Conservation (phyloP, 805 yeast genomes). For the Zygosaccharomyces gambellarensis region DNA sequence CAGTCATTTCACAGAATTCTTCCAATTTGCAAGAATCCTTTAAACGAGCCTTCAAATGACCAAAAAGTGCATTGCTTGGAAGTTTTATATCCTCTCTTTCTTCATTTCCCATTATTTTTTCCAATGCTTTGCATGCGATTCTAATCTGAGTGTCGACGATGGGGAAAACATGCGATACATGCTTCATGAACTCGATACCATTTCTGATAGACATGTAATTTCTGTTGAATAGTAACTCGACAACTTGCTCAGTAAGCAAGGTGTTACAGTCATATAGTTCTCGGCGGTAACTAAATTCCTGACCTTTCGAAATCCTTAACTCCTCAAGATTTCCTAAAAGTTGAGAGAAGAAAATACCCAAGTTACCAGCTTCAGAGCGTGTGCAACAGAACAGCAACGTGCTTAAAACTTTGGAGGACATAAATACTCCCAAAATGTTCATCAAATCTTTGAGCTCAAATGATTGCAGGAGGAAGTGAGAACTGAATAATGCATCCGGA, state of each 20-base stretch:
- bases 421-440: slow-evolving; percentile 41
- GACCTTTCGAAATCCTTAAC: slow-evolving; percentile 39
- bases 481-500: slow-evolving; percentile 69
- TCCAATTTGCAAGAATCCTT: slow-evolving; percentile 47
- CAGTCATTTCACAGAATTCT: slow-evolving; percentile 49
- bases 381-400: slow-evolving; percentile 67
- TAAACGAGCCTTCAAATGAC: slow-evolving; percentile 55
- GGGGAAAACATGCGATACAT: slow-evolving; percentile 60
- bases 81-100: slow-evolving; percentile 74
- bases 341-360: slow-evolving; percentile 67
- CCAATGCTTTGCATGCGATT: slow-evolving; percentile 43
- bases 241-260: slow-evolving; percentile 36
- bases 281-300: slow-evolving; percentile 32
- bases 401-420: slow-evolving; percentile 45
- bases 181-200: slow-evolving; percentile 70
- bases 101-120: slow-evolving; percentile 48
- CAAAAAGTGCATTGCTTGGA: slow-evolving; percentile 67
- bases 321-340: slow-evolving; percentile 44
- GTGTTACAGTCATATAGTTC: slow-evolving; percentile 52
- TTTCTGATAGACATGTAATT: slow-evolving; percentile 79
- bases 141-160: slow-evolving; percentile 62
- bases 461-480: slow-evolving; percentile 53
- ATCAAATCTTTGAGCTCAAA: slow-evolving; percentile 42
- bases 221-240: slow-evolving; percentile 22
- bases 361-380: slow-evolving; percentile 70